Evolutionary conservation across 2,329 filamentous ascomycete genomes (phyloP).

Genomic region (Alternaria metachromatica): DNA sequence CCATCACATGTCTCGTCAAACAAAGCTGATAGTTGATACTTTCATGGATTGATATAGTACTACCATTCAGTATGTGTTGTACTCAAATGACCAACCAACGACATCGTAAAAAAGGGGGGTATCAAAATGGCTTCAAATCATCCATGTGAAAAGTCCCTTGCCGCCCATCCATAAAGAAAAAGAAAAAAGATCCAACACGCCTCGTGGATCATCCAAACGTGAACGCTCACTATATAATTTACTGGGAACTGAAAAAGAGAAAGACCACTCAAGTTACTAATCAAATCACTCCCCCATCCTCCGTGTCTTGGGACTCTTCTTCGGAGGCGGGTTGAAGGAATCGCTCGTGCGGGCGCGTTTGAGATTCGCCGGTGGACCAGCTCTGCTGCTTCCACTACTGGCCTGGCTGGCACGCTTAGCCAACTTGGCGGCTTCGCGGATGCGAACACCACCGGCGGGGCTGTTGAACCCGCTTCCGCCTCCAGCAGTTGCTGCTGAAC

Average conservation of each 20-base stretch:
- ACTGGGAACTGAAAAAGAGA: not conserved
- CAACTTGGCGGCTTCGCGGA: not conserved
- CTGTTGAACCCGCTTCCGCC: constrained; percentile 57
- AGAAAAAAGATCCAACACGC: not conserved
- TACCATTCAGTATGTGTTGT: not conserved
- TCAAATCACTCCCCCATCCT: not conserved
- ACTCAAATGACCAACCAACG: not conserved
- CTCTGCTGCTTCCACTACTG: constrained; percentile 22
- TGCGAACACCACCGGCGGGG: constrained; percentile 29
- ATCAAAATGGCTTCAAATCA: constrained; percentile 5
- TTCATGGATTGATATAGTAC: too few species aligned
- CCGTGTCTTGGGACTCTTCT: constrained; percentile 8
- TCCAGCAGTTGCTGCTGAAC: constrained; percentile 57
- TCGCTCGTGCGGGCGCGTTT: constrained; percentile 29
- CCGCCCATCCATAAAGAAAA: not conserved
- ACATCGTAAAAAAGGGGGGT: not conserved
- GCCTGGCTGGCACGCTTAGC: not conserved
- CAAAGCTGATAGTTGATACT: too few species aligned
- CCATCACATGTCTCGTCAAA: too few species aligned
- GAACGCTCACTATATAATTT: not conserved
- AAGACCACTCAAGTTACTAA: too few species aligned
- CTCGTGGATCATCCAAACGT: not conserved
- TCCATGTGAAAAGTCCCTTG: not conserved
- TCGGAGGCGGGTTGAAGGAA: not conserved
- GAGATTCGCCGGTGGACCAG: constrained; percentile 15